A percentile compares a stretch with the other conserved stretches of the same genome.
Evolutionary conservation across 2,329 filamentous ascomycete genomes (phyloP).

Genomic region (Apiospora sp.): DNA sequence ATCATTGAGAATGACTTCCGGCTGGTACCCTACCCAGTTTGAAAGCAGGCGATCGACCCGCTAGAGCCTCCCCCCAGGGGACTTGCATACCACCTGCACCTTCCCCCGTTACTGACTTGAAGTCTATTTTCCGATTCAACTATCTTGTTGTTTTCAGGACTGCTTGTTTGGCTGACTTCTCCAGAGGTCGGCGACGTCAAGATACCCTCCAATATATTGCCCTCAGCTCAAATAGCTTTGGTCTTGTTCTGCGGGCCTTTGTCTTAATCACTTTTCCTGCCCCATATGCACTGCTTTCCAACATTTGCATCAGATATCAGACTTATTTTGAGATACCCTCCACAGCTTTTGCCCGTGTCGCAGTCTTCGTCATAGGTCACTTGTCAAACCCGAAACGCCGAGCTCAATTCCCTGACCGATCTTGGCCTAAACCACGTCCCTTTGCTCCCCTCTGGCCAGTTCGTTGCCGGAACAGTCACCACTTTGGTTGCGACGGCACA

Average conservation of each 20-base stretch:
- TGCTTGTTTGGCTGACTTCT: neutral
- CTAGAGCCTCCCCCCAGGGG: conserved; percentile 9
- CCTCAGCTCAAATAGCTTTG: neutral
- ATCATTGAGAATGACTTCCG: conserved; percentile 10
- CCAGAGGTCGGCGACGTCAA: conserved; percentile 14
- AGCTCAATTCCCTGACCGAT: conserved; percentile 4
- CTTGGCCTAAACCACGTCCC: neutral
- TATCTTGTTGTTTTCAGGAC: conserved; percentile 15
- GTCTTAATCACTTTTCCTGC: conserved; percentile 18
- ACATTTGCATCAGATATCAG: conserved; percentile 37
- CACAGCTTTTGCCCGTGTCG: conserved; percentile 27
- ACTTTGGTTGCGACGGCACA: neutral
- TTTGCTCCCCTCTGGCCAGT: neutral
- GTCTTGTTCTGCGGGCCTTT: conserved; percentile 6
- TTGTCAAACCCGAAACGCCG: conserved; percentile 25
- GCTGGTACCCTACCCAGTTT: conserved; percentile 2
- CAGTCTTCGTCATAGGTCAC: neutral
- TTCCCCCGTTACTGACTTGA: conserved; percentile 21
- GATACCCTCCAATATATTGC: conserved; percentile 17
- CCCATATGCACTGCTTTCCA: conserved; percentile 31
- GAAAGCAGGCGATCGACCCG: conserved; percentile 16
- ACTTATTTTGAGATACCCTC: conserved; percentile 37
- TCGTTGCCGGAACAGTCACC: neutral
- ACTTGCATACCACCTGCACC: conserved; percentile 21
- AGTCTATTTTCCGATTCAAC: conserved; percentile 22